Percentiles rank a stretch among this genome's conserved stretches.
Conservation (phyloP, 257 asterid species). For the Pogostemon cablin region DNA sequence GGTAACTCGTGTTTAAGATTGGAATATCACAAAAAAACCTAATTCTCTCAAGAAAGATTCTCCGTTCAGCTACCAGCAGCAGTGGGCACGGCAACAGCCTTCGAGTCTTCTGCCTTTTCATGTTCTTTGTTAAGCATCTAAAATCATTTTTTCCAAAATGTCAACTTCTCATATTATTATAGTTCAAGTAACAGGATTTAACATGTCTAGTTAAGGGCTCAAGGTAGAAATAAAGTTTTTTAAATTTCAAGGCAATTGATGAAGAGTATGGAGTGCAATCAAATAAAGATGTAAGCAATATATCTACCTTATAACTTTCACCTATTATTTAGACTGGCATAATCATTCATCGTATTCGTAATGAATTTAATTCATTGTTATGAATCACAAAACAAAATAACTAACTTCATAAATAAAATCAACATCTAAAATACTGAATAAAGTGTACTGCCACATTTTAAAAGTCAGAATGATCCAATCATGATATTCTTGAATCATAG, state of each 20-base stretch:
- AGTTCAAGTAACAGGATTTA: no score
- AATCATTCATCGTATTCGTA: neutral
- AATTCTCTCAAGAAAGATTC: neutral
- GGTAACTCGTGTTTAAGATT: constrained; percentile 15
- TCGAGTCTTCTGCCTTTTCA: constrained; percentile 83
- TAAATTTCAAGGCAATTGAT: no score
- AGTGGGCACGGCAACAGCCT: constrained; percentile 69
- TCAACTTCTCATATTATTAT: neutral
- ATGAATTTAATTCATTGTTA: neutral
- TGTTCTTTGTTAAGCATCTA: constrained; percentile 98
- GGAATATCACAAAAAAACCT: constrained; percentile 27
- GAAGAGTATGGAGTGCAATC: no score
- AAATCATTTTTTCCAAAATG: constrained; percentile 17
- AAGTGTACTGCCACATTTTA: constrained; percentile 1
- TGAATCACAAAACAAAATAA: neutral
- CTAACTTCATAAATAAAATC: neutral
- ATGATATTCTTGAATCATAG: neutral
- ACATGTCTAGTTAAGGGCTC: no score
- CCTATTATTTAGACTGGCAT: neutral
- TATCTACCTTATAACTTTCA: constrained; percentile 1
- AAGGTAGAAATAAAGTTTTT: no score
- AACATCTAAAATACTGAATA: neutral
- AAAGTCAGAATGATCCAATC: neutral
- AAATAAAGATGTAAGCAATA: neutral
- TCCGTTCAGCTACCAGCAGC: constrained; percentile 65